Evolutionary conservation across 1,284 basidiomycete genomes (phyloP).

Genomic region (Phaffia rhodozyma): DNA sequence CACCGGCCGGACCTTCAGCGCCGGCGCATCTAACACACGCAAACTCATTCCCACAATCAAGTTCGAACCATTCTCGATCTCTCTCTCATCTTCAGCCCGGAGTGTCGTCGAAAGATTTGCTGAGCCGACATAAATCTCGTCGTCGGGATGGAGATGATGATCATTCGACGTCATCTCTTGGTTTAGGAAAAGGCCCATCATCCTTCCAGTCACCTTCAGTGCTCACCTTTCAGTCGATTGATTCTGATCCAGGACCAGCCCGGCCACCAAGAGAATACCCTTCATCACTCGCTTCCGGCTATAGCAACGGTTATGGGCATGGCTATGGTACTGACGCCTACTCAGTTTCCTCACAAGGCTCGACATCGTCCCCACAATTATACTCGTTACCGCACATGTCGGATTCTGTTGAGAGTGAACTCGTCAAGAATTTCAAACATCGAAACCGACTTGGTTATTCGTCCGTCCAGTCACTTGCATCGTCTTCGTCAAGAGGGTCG

Average conservation of each 20-base stretch:
- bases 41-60: background rate
- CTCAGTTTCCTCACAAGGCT: conserved; percentile 52
- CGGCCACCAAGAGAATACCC: conserved; percentile 32
- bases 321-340: conserved; percentile 40
- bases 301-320: conserved; percentile 32
- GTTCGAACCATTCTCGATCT: too few relatives aligned
- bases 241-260: conserved; percentile 68
- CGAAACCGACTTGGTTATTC: conserved; percentile 50
- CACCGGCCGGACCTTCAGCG: background rate
- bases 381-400: conserved; percentile 60
- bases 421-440: conserved; percentile 61
- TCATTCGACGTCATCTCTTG: conserved; percentile 77
- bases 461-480: background rate
- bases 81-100: background rate
- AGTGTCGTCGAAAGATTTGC: conserved; percentile 5
- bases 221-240: conserved; percentile 51
- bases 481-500: conserved; percentile 23
- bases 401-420: conserved; percentile 64
- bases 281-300: conserved; percentile 20
- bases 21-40: conserved; percentile 14
- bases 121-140: conserved; percentile 59
- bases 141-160: conserved; percentile 75
- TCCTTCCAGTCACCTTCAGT: conserved; percentile 38
- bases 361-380: conserved; percentile 54
- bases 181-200: conserved; percentile 46